A percentile compares a stretch with the other conserved stretches of the same genome.
phyloP scores from a whole-genome alignment of 2,329 filamentous ascomycete species.

The Fusarium ramigenum region DNA sequence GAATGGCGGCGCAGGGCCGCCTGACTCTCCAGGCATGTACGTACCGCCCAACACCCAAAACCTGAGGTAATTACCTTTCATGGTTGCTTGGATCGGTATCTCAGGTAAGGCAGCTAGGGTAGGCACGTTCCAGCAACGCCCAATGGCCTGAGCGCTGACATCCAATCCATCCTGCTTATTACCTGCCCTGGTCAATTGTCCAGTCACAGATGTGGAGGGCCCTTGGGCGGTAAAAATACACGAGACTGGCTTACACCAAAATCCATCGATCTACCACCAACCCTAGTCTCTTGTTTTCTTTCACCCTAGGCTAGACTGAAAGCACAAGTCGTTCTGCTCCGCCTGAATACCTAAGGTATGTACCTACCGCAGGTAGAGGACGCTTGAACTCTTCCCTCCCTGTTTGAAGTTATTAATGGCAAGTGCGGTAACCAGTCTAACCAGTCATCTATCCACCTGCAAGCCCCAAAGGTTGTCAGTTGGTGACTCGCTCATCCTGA shows the following conservation, averaged over 20 bases:
- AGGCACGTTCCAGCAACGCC: background rate
- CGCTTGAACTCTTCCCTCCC: background rate
- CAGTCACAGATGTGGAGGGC: background rate
- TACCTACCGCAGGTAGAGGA: background rate
- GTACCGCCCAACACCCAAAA: background rate
- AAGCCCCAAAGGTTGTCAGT: constrained; percentile 6
- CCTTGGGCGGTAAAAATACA: background rate
- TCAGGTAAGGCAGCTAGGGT: background rate
- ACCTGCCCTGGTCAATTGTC: background rate
- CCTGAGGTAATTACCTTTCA: background rate
- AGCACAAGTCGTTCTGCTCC: constrained; percentile 3
- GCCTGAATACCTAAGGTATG: background rate
- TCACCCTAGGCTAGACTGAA: background rate
- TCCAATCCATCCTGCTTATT: background rate
- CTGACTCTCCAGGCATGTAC: constrained; percentile 8
- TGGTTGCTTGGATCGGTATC: background rate
- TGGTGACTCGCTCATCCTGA: constrained; percentile 1
- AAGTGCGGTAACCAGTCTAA: constrained; percentile 1
- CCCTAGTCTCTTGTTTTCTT: background rate
- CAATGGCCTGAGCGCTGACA: constrained; percentile 18
- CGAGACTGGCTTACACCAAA: background rate
- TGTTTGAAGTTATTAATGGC: background rate
- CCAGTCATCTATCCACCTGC: background rate
- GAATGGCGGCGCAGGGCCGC: background rate
- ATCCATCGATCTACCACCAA: background rate